Evolutionary conservation across 441 rosid species (phyloP).

Genomic region (Adansonia madagascariensis): DNA sequence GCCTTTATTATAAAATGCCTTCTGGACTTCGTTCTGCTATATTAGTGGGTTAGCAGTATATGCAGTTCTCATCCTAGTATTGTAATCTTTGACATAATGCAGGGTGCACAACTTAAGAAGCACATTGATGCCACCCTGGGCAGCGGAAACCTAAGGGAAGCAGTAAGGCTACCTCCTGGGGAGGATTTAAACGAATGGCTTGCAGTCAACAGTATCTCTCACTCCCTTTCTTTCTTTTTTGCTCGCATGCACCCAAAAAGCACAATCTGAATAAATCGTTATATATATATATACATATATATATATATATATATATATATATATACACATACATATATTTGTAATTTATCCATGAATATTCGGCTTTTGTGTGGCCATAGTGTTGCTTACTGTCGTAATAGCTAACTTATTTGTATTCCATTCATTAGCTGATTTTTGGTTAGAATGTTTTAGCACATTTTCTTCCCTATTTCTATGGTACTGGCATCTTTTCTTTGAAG

Average conservation of each 20-base stretch:
- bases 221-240: slow-evolving; percentile 28
- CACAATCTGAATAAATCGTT: slow-evolving; percentile 4
- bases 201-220: slow-evolving; percentile 79
- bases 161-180: slow-evolving; percentile 96
- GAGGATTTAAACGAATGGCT: slow-evolving; percentile 98
- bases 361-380: neutral
- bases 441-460: neutral
- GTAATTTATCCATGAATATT: slow-evolving; percentile 14
- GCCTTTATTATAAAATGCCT: slow-evolving; percentile 8
- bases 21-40: slow-evolving; percentile 11
- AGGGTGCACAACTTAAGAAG: slow-evolving; percentile 97
- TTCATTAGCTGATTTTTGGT: slow-evolving; percentile 4
- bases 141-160: slow-evolving; percentile 96
- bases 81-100: slow-evolving; percentile 35
- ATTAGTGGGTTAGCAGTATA: slow-evolving; percentile 14
- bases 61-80: slow-evolving; percentile 15
- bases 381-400: slow-evolving; percentile 1
- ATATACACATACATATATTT: too few species aligned
- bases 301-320: neutral
- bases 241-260: neutral
- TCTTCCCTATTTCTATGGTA: neutral
- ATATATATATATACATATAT: neutral
- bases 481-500: neutral
- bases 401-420: slow-evolving; percentile 15
- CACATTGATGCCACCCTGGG: slow-evolving; percentile 97